These are phyloP conservation scores for Calonectria henricotiae DNA, from an alignment of 2,329 filamentous ascomycete species.

Conservation along the genomic window DNA sequence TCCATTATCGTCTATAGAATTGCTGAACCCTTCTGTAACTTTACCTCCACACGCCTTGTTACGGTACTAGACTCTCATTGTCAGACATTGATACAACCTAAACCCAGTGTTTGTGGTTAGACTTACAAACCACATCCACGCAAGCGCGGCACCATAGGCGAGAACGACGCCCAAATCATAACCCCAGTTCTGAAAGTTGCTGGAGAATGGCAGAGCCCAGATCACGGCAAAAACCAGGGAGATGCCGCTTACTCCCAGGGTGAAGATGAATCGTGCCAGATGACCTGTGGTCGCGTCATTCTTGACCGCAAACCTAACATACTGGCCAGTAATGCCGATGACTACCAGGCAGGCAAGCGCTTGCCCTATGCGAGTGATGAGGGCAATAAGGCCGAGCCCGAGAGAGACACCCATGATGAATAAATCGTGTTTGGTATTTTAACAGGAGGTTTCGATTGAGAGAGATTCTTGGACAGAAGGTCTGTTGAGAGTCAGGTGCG, in stretches of 20 bases:
- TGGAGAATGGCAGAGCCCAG: constrained; percentile 1
- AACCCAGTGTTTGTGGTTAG: not conserved
- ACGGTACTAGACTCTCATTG: not conserved
- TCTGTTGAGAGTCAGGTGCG: not conserved
- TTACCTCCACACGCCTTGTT: not conserved
- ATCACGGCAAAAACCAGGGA: not conserved
- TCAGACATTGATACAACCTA: too few species aligned
- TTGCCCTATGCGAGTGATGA: not conserved
- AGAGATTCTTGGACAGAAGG: not conserved
- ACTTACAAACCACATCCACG: not conserved
- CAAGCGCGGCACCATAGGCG: not conserved
- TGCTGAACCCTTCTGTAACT: not conserved
- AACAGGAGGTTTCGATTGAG: not conserved
- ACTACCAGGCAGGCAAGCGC: not conserved
- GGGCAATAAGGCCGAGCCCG: not conserved
- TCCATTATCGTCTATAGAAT: not conserved
- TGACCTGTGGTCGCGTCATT: not conserved
- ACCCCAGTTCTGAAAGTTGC: constrained; percentile 8
- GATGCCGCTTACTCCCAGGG: not conserved
- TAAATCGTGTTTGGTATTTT: not conserved
- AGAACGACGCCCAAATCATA: not conserved
- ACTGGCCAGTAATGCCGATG: not conserved
- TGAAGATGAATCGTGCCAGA: not conserved
- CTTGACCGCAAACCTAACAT: not conserved
- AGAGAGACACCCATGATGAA: not conserved